Percentiles rank a stretch among this genome's conserved stretches.
These are phyloP conservation scores for Helianthus annuus DNA, from an alignment of 129 eudicot genomes.

Conservation along the genomic window HanXRQr2.0-SUNRISE NC_035443.2:54867917-54868416, in stretches of 20 bases:
- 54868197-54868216: not conserved
- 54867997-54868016: not conserved
- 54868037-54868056: not conserved
- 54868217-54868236: conserved; percentile 3
- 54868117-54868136: not conserved
- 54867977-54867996: not conserved
- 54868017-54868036: conserved; percentile 20
- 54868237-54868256: not conserved
- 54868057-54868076: conserved; percentile 17
- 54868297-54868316: conserved; percentile 17
- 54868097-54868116: not conserved
- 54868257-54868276: conserved; percentile 18
- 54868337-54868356: not conserved
- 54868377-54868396: conserved; percentile 30
- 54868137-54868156: conserved; percentile 11
- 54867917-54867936: not conserved
- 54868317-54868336: conserved; percentile 4
- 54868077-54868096: not conserved
- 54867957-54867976: not conserved
- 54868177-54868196: not conserved
- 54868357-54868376: conserved; percentile 27
- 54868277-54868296: not conserved
- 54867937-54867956: not conserved
- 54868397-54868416: conserved; percentile 38
- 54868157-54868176: not conserved